Percentiles rank a stretch among this genome's conserved stretches.
phyloP scores from a whole-genome alignment of 129 eudicot genomes.

The Rutidosis leptorrhynchoides region DNA sequence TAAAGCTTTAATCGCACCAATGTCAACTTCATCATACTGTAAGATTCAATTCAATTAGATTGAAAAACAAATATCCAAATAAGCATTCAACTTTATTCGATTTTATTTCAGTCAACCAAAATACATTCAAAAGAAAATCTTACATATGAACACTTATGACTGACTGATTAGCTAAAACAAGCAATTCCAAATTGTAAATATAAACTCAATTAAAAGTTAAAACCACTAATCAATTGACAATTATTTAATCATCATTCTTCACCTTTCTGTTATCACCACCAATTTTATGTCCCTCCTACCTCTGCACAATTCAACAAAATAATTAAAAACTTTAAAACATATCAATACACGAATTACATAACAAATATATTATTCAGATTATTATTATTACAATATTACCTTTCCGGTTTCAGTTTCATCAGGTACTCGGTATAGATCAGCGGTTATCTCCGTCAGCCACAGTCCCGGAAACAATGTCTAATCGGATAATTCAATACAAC shows the following conservation, averaged over 20 bases:
- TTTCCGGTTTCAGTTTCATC: conserved; percentile 45
- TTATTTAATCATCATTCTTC: conserved; percentile 26
- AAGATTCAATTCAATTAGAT: not conserved
- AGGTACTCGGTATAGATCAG: conserved; percentile 66
- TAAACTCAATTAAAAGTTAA: not conserved
- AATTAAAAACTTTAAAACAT: not conserved
- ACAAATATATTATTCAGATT: not conserved
- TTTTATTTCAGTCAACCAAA: not conserved
- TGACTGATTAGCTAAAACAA: not conserved
- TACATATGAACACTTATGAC: conserved; percentile 34
- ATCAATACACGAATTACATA: not conserved
- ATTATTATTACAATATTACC: no score
- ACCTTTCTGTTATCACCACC: conserved; percentile 27
- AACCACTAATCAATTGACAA: not conserved
- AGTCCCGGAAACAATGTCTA: conserved; percentile 70
- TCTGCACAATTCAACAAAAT: conserved; percentile 5
- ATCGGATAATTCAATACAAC: conserved; percentile 35
- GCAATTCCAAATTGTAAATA: not conserved
- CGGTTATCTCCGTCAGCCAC: conserved; percentile 60
- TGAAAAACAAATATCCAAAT: not conserved
- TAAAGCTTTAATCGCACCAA: not conserved
- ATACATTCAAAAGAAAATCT: conserved; percentile 15
- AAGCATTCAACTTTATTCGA: conserved; percentile 25
- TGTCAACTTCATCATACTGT: not conserved
- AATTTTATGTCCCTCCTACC: conserved; percentile 22